Evolutionary conservation across 176 grass and related monocot species (phyloP), one percentile per base, ranked within the genome.

Genomic region (Oryza glaberrima): DNA sequence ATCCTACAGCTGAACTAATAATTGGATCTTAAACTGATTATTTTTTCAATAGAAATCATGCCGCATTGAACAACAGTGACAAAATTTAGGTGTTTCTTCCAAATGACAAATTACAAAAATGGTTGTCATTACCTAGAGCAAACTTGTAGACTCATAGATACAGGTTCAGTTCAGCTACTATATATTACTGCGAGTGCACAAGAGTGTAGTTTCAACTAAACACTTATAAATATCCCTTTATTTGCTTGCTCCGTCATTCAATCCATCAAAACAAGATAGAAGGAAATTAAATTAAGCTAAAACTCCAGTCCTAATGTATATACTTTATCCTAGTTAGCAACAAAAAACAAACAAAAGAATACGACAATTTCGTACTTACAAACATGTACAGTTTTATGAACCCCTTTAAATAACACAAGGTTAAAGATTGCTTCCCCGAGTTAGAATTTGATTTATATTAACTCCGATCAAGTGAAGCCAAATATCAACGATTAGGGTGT

Each of bases 321-420:
- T 54, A 77, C 85, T 75, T 75, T 86, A 10, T 52, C 77, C 85
- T 81, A 86, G 30, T 22, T 80, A 54, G 30, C 23, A 79, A 30
- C 36, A 4, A 71, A 84, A 38, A 56, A 84, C 69, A 45, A 79
- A 68, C 23, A 6, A 70, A 89, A 54, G 75, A 76, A 46, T 2
- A 14, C 5, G 28, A 70, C 7, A 22, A 48, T 64, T 32, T 47
- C 4, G 28, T 80, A 60, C 34, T 0, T 23, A 68, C 1, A 66
- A 73, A 5, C 79, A 78, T 83, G 28, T 73, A 79, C 76, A 79
- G 25, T 75, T 61, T 35, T 72, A 78, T 61, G 73, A 67, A 71
- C 67, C 52, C 52, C 44, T 44, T 78, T 36, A 45, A 45, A 12
- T 4, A 30, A 46, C 22, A 67, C 22, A 67, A 73, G 49, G 76